phyloP scores from a whole-genome alignment of 371 early-diverging fungal species.

The Saksenaea vasiformis region DNA sequence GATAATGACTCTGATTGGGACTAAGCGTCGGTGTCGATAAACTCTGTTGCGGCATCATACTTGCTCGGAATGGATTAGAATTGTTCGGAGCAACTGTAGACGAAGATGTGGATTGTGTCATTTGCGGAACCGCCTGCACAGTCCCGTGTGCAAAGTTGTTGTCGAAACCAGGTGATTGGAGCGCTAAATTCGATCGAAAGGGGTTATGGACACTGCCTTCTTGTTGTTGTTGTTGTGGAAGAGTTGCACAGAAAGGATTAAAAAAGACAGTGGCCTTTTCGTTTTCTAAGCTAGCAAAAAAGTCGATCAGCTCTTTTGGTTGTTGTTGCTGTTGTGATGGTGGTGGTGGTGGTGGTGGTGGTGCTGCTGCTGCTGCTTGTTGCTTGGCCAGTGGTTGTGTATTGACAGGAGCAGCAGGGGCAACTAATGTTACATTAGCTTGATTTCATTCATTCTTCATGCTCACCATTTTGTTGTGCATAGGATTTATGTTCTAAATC shows the following conservation, averaged over 20 bases:
- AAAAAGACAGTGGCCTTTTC: conserved; percentile 53
- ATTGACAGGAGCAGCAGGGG: background rate
- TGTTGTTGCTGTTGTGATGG: conserved; percentile 15
- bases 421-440: background rate
- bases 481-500: conserved; percentile 70
- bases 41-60: conserved; percentile 17
- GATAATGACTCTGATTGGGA: background rate
- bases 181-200: conserved; percentile 6
- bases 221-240: background rate
- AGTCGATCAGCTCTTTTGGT: conserved; percentile 70
- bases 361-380: too few relatives aligned
- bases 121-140: conserved; percentile 6
- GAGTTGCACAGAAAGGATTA: conserved; percentile 18
- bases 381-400: background rate
- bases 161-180: background rate
- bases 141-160: background rate
- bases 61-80: conserved; percentile 24
- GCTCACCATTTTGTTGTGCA: conserved; percentile 21
- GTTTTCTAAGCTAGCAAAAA: conserved; percentile 76
- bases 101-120: conserved; percentile 8
- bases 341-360: too few relatives aligned
- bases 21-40: conserved; percentile 9
- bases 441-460: background rate
- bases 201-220: conserved; percentile 2
- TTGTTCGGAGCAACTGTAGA: conserved; percentile 8